Percentiles rank a stretch among this genome's conserved stretches.
Evolutionary conservation across 164 flowering plant genomes (phyloP).

Genomic region (Vitis cinerea): DNA sequence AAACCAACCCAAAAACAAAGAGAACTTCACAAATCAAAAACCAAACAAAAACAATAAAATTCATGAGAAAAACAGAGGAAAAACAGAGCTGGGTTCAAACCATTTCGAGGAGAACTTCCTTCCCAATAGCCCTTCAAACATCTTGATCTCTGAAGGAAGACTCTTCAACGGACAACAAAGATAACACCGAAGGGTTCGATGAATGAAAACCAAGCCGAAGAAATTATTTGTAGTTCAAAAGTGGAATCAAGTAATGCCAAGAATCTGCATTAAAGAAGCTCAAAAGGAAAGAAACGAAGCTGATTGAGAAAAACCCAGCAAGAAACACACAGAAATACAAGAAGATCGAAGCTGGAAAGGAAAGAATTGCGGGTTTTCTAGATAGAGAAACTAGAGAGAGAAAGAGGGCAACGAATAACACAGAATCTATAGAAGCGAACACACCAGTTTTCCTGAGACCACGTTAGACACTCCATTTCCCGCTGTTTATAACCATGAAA

Average conservation of each 20-base stretch:
- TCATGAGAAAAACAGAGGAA: not conserved
- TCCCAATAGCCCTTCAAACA: constrained; percentile 20
- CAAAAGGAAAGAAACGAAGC: constrained; percentile 13
- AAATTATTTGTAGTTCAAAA: too few species aligned
- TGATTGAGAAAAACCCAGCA: not conserved
- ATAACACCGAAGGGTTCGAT: not conserved
- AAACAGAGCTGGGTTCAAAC: constrained; percentile 7
- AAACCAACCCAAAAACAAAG: not conserved
- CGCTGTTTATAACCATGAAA: too few species aligned
- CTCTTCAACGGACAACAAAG: not conserved
- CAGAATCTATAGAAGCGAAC: too few species aligned
- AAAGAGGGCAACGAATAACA: too few species aligned
- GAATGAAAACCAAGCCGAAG: too few species aligned
- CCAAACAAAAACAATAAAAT: not conserved
- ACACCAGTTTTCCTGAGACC: too few species aligned
- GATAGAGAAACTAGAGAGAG: too few species aligned
- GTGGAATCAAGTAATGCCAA: constrained; percentile 3
- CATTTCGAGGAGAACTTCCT: constrained; percentile 25
- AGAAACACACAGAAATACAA: not conserved
- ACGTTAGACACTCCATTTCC: too few species aligned
- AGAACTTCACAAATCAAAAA: not conserved
- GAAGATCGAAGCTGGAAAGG: too few species aligned
- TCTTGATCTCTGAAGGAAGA: constrained; percentile 7
- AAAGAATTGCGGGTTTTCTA: too few species aligned
- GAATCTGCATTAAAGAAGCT: constrained; percentile 3